Conservation (phyloP, 331 rosid genomes). For the Cydonia oblonga region DNA sequence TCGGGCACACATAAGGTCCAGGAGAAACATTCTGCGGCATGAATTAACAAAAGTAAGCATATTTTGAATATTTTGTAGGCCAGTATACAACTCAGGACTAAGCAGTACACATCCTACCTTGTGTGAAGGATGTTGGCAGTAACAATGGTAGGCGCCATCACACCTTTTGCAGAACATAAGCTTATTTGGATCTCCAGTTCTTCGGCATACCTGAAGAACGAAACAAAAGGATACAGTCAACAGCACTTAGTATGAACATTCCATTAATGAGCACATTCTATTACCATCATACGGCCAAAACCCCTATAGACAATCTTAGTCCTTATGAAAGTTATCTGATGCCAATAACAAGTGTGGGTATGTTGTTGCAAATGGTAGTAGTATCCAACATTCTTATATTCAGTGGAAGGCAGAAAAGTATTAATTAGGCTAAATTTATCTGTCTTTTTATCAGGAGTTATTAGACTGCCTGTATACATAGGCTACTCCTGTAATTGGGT, state of each 20-base stretch:
- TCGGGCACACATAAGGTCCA: constrained; percentile 93
- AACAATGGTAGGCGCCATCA: constrained; percentile 97
- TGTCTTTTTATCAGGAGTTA: background rate
- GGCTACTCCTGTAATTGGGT: too few species aligned
- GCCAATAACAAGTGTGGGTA: background rate
- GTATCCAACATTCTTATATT: too few species aligned
- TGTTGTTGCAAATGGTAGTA: background rate
- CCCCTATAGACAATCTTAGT: background rate
- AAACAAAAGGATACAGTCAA: background rate
- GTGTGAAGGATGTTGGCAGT: constrained; percentile 94
- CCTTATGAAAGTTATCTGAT: background rate
- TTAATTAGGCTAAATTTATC: background rate
- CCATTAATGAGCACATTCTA: background rate
- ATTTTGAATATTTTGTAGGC: background rate
- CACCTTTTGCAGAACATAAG: constrained; percentile 98
- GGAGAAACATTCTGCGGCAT: constrained; percentile 75
- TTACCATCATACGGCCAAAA: background rate
- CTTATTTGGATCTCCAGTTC: constrained; percentile 92
- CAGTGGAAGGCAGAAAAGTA: too few species aligned
- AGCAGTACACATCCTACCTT: constrained; percentile 44
- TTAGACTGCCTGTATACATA: background rate
- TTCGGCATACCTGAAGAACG: constrained; percentile 70
- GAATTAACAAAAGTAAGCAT: constrained; percentile 20
- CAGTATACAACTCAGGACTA: constrained; percentile 5
- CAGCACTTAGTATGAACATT: background rate